phyloP scores from a whole-genome alignment of 1,139 yeast species.

The Schwanniomyces etchellsii region DNA sequence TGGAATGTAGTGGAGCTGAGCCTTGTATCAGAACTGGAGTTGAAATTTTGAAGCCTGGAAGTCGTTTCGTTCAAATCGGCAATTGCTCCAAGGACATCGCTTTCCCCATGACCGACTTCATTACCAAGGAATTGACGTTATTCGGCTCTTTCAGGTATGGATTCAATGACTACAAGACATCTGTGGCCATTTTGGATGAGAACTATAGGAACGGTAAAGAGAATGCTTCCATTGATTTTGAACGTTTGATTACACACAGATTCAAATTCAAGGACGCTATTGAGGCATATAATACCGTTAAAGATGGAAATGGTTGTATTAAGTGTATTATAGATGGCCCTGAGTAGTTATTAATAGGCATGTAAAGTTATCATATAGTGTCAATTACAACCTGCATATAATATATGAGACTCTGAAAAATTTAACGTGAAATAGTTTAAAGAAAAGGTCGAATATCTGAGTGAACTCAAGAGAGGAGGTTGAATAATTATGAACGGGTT shows the following conservation, averaged over 20 bases:
- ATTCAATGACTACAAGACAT: slow-evolving; percentile 69
- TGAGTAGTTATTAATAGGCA: slow-evolving; percentile 15
- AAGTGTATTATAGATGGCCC: slow-evolving; percentile 46
- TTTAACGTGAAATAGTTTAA: no score
- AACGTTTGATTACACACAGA: slow-evolving; percentile 69
- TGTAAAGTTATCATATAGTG: neutral
- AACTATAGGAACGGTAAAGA: slow-evolving; percentile 59
- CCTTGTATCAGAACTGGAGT: slow-evolving; percentile 64
- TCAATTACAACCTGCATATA: slow-evolving; percentile 1
- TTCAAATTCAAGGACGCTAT: slow-evolving; percentile 70
- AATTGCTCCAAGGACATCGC: slow-evolving; percentile 62
- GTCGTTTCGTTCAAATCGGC: slow-evolving; percentile 70
- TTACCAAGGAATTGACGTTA: slow-evolving; percentile 63
- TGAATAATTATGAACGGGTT: slow-evolving; percentile 22
- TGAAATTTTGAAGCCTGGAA: slow-evolving; percentile 53
- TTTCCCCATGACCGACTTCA: slow-evolving; percentile 71
- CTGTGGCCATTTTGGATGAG: slow-evolving; percentile 60
- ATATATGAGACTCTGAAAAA: neutral
- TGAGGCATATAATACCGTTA: slow-evolving; percentile 72
- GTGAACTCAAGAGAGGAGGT: no score
- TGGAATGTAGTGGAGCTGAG: slow-evolving; percentile 73
- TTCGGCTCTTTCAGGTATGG: slow-evolving; percentile 82
- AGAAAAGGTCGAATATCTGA: no score
- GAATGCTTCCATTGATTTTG: slow-evolving; percentile 36
- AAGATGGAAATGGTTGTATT: slow-evolving; percentile 39